Evolutionary conservation across 2,329 filamentous ascomycete species (phyloP).

Genomic region (Phialophora tarda): DNA sequence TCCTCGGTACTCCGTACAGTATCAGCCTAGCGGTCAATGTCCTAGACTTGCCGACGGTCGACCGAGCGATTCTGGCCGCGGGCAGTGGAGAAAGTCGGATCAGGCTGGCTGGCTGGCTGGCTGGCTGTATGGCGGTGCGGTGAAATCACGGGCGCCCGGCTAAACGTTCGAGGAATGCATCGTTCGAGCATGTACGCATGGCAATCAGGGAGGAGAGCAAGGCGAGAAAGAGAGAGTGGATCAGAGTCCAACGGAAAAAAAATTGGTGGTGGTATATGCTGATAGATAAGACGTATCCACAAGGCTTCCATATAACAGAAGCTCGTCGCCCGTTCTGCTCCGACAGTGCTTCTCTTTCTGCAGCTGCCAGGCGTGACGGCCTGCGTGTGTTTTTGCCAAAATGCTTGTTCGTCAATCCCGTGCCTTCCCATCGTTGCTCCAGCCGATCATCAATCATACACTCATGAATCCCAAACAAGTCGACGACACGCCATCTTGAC

Average conservation of each 20-base stretch:
- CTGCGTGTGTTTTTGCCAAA: background rate
- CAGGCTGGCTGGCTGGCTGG: constrained; percentile 10
- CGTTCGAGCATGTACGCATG: background rate
- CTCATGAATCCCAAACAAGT: background rate
- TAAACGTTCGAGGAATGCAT: constrained; percentile 20
- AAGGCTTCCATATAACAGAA: constrained; percentile 14
- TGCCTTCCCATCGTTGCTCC: constrained; percentile 2
- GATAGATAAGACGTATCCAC: constrained; percentile 20
- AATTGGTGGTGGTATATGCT: constrained; percentile 4
- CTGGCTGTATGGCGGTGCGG: constrained; percentile 14
- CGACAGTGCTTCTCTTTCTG: constrained; percentile 8
- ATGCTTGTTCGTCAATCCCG: background rate
- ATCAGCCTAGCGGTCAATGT: background rate
- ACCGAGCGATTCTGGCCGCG: background rate
- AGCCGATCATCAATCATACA: constrained; percentile 19
- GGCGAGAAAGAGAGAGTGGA: background rate
- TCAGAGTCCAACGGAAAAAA: background rate
- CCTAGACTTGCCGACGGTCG: background rate
- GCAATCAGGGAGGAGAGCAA: background rate
- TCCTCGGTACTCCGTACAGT: no score
- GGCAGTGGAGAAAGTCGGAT: constrained; percentile 16
- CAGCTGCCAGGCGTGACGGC: background rate
- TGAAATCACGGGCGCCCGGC: constrained; percentile 19
- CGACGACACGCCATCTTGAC: background rate
- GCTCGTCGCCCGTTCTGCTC: constrained; percentile 6